Base-by-base conservation (phyloP, 2,329 filamentous ascomycete genomes). In the Exophiala aquamarina region DNA sequence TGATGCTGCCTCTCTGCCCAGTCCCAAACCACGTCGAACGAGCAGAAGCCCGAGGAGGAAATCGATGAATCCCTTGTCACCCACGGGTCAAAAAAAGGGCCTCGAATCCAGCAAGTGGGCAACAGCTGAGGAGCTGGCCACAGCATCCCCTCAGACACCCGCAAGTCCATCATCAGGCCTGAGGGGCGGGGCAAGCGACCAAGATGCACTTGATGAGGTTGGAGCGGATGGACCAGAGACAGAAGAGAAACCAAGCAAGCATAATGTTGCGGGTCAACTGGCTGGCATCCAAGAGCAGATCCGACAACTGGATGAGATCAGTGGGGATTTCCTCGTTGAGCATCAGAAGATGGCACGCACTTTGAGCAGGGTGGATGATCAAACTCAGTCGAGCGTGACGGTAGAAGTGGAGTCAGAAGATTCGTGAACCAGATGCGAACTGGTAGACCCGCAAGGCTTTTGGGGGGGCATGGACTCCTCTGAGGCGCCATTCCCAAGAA, bases 241-340 rank as follows among this genome's bases (percentile, higher is more conserved):
- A 11, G 18, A 28, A 11, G 13, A n/a, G 14, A 43, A 38, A 34
- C 44, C 64, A 14, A 42, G 41, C 19, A 47, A 56, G 61, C 56
- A 55, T 31, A 56, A 46, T 52, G 52, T 53, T 10, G 49, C 42
- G 43, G 56, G 54, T 51, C 62, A 74, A 67, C 69, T 74, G 66
- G 71, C 71, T 47, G 73, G 71, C 63, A 72, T 61, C 20, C 50
- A 56, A 17, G 57, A 61, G 42, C 47, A 59, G 40, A 52, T 61
- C 39, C 40, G 46, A 28, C 53, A 54, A 18, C 32, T 61, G 23
- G 47, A 58, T 31, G 64, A 65, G 35, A 61, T 71, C 36, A 72
- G 67, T 55, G 70, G 71, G 47, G 70, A 69, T 50, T 70, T 70
- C 64, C 64, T 70, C 31, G 67, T 68, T 47, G 70, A 72, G 44